A percentile compares a stretch with the other conserved stretches of the same genome.
phyloP scores from a whole-genome alignment of 495 filamentous ascomycete species.

The Pyrenula aspistea region DNA sequence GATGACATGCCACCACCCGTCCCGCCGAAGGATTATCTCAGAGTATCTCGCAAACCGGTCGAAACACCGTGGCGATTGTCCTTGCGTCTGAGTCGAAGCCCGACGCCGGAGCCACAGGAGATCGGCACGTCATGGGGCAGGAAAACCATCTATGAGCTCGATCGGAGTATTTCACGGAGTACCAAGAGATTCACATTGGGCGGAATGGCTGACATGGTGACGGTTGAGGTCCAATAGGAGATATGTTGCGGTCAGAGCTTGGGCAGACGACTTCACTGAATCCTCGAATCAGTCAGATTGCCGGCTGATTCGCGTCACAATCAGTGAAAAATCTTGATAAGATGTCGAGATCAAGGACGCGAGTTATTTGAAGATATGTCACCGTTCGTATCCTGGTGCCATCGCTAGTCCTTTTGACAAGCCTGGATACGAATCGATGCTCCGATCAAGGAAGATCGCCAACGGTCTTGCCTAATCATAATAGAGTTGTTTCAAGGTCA shows the following conservation, averaged over 20 bases:
- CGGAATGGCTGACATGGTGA: background rate
- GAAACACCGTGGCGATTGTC: background rate
- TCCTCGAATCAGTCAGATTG: too few relatives aligned
- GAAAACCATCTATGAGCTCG: background rate
- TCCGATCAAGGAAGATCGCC: too few relatives aligned
- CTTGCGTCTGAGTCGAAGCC: background rate
- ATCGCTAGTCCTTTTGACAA: too few relatives aligned
- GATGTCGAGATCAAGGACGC: too few relatives aligned
- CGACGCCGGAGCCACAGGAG: background rate
- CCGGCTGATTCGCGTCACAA: too few relatives aligned
- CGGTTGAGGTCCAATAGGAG: background rate
- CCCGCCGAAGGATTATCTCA: background rate
- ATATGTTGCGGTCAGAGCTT: background rate
- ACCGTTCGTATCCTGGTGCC: too few relatives aligned
- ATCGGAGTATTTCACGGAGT: background rate
- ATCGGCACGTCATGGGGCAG: background rate
- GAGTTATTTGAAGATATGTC: too few relatives aligned
- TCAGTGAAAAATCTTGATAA: too few relatives aligned
- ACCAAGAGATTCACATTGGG: background rate
- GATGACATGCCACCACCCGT: background rate
- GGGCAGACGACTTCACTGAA: too few relatives aligned
- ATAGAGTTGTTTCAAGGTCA: too few relatives aligned
- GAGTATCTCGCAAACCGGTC: background rate
- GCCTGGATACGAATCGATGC: too few relatives aligned
- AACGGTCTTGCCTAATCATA: too few relatives aligned